A percentile compares a stretch with the other conserved stretches of the same genome.
These are phyloP conservation scores for Pulveroboletus sp. DNA, from an alignment of 768 basidiomycete genomes.

Conservation along the genomic window DNA sequence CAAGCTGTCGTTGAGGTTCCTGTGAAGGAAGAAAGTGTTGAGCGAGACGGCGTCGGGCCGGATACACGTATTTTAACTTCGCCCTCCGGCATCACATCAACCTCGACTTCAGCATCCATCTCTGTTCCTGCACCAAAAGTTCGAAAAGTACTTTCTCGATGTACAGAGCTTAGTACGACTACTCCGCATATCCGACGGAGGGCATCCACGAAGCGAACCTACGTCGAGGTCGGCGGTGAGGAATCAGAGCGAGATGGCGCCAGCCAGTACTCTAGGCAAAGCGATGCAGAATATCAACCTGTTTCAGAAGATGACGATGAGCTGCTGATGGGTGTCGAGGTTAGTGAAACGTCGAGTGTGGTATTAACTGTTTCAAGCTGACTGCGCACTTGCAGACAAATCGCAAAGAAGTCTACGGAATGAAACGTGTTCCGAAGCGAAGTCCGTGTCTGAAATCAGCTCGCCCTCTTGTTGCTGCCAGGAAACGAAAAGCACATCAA, in stretches of 20 bases:
- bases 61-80: conserved; percentile 6
- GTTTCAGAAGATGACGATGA: conserved; percentile 52
- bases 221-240: conserved; percentile 32
- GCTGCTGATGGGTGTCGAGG: conserved; percentile 57
- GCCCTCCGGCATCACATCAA: conserved; percentile 9
- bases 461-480: conserved; percentile 6
- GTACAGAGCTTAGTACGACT: neutral
- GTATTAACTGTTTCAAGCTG: neutral
- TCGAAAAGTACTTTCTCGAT: conserved; percentile 7
- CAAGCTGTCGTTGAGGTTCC: conserved; percentile 53
- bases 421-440: conserved; percentile 23
- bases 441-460: conserved; percentile 3
- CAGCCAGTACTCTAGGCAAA: conserved; percentile 7
- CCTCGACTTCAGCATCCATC: conserved; percentile 10
- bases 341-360: conserved; percentile 22
- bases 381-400: conserved; percentile 33
- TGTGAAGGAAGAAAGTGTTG: conserved; percentile 59
- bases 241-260: conserved; percentile 18
- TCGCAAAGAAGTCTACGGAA: conserved; percentile 33
- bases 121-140: conserved; percentile 5
- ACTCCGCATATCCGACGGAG: conserved; percentile 20
- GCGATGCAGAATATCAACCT: conserved; percentile 11
- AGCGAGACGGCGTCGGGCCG: conserved; percentile 29
- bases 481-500: conserved; percentile 19
- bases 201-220: conserved; percentile 19